A percentile compares a stretch with the other conserved stretches of the same genome.
phyloP scores from a whole-genome alignment of 2,329 filamentous ascomycete genomes.

The Nannizzia gypsea region DNA sequence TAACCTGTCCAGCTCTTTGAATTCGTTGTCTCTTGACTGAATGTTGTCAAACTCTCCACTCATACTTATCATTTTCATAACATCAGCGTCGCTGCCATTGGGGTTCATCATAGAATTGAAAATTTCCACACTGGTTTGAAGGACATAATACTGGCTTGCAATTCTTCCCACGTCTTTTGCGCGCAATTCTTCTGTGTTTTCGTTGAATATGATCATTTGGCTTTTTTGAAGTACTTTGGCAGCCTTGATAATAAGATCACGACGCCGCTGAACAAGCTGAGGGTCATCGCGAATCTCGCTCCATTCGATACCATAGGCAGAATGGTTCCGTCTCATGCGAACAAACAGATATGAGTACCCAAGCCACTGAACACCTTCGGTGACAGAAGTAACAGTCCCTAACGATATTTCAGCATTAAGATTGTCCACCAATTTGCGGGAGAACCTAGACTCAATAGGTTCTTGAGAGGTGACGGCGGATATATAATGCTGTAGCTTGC shows the following conservation, averaged over 20 bases:
- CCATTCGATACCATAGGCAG: slow-evolving; percentile 93
- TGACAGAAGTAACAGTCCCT: slow-evolving; percentile 87
- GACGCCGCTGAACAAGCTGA: slow-evolving; percentile 69
- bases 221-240: slow-evolving; percentile 77
- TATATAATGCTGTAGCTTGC: slow-evolving; percentile 83
- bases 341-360: slow-evolving; percentile 97
- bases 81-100: slow-evolving; percentile 75
- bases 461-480: slow-evolving; percentile 89
- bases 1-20: slow-evolving; percentile 69
- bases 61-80: slow-evolving; percentile 93
- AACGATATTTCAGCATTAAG: slow-evolving; percentile 89
- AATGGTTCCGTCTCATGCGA: slow-evolving; percentile 83
- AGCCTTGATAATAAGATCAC: slow-evolving; percentile 77
- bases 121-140: slow-evolving; percentile 85
- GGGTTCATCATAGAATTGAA: slow-evolving; percentile 94
- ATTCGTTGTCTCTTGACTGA: slow-evolving; percentile 79
- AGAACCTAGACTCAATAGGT: slow-evolving; percentile 95
- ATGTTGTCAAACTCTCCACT: slow-evolving; percentile 97
- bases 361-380: slow-evolving; percentile 91
- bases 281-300: slow-evolving; percentile 80
- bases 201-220: slow-evolving; percentile 99
- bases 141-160: slow-evolving; percentile 91
- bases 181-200: slow-evolving; percentile 79
- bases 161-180: slow-evolving; percentile 94
- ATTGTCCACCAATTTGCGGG: slow-evolving; percentile 86